Evolutionary conservation across 371 early-diverging fungal genomes (phyloP).

Genomic region (Mortierella sp.): DNA sequence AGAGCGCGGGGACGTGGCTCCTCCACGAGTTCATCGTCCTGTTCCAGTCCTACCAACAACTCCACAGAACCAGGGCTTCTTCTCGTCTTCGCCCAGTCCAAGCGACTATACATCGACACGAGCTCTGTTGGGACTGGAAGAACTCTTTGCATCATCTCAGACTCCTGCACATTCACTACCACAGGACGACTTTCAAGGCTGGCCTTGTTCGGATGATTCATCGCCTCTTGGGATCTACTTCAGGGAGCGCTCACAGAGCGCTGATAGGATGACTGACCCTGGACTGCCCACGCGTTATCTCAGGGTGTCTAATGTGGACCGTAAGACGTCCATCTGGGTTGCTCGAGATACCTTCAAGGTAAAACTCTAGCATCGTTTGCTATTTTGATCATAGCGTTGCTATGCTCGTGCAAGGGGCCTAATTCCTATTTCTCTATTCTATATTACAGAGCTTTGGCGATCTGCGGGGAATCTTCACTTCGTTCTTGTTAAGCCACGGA

Average conservation of each 20-base stretch:
- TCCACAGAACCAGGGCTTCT: not conserved
- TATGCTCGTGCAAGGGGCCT: not conserved
- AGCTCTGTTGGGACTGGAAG: not conserved
- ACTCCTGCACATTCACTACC: not conserved
- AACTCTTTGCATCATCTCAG: not conserved
- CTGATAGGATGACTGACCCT: not conserved
- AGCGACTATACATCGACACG: not conserved
- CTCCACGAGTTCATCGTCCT: not conserved
- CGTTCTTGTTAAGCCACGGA: conserved; percentile 28
- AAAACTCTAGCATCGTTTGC: not conserved
- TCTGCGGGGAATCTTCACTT: conserved; percentile 36
- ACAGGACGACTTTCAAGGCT: not conserved
- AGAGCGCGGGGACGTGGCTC: not conserved
- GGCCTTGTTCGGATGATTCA: not conserved
- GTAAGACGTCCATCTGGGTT: conserved; percentile 34
- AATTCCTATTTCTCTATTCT: not conserved
- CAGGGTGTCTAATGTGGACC: conserved; percentile 30
- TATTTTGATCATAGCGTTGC: not conserved
- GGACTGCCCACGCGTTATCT: conserved; percentile 33
- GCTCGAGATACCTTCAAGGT: conserved; percentile 45
- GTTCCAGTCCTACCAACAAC: not conserved
- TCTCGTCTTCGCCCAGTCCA: conserved; percentile 5
- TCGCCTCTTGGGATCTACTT: not conserved
- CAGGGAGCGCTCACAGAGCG: not conserved
- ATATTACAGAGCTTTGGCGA: conserved; percentile 38